These are phyloP conservation scores for Spinacia oleracea DNA, from an alignment of 179 eudicot species.

Conservation along the genomic window DNA sequence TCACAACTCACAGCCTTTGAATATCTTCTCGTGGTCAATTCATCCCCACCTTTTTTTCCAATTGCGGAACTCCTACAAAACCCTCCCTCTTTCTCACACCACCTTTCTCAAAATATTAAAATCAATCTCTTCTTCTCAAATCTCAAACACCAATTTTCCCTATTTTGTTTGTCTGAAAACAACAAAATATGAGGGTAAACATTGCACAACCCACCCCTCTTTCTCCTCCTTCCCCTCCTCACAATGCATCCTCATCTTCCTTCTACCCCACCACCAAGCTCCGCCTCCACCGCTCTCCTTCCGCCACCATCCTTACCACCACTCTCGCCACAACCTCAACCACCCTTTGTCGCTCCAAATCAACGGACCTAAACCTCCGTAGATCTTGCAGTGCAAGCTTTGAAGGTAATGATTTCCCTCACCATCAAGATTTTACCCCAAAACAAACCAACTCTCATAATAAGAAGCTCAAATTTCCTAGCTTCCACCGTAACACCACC, in stretches of 20 bases:
- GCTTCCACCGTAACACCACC: background rate
- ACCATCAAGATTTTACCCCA: slow-evolving; percentile 1
- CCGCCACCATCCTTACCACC: background rate
- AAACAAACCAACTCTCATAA: slow-evolving; percentile 2
- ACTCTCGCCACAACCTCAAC: background rate
- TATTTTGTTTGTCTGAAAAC: background rate
- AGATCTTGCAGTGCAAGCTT: slow-evolving; percentile 31
- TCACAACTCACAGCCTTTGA: too few species aligned
- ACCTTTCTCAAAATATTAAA: background rate
- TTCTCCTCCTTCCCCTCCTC: slow-evolving; percentile 19
- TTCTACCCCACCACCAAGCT: background rate
- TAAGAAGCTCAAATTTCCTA: slow-evolving; percentile 7
- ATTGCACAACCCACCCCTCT: slow-evolving; percentile 35
- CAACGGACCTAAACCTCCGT: slow-evolving; percentile 19
- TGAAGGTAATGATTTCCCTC: slow-evolving; percentile 28
- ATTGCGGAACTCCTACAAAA: too few species aligned
- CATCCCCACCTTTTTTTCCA: too few species aligned
- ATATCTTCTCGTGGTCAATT: too few species aligned
- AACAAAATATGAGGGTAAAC: slow-evolving; percentile 38
- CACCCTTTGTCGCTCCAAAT: slow-evolving; percentile 14
- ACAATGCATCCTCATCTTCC: slow-evolving; percentile 23
- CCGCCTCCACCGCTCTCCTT: slow-evolving; percentile 18
- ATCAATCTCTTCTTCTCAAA: background rate
- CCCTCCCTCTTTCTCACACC: background rate
- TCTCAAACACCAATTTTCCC: background rate